Evolutionary conservation across 2,329 filamentous ascomycete species (phyloP).

Genomic region (Aspergillus pseudoglaucus): DNA sequence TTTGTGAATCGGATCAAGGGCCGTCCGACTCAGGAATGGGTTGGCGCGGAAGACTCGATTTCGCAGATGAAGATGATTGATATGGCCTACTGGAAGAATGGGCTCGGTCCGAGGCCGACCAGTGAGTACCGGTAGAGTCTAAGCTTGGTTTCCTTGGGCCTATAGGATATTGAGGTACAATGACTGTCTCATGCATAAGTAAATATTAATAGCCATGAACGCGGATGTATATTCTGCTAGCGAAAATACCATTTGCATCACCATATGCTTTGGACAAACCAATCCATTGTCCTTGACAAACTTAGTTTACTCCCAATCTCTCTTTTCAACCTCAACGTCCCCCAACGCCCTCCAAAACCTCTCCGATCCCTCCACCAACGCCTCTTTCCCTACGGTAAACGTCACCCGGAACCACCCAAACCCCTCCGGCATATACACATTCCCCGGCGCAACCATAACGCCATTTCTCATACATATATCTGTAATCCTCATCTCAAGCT

Average conservation of each 20-base stretch:
- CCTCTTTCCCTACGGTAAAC: constrained; percentile 5
- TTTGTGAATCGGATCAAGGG: constrained; percentile 44
- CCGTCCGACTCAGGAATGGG: constrained; percentile 32
- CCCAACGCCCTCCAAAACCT: constrained; percentile 2
- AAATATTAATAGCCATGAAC: too few species aligned
- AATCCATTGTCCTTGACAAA: too few species aligned
- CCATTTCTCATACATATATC: constrained; percentile 7
- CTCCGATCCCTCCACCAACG: constrained; percentile 5
- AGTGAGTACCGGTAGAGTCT: constrained; percentile 1
- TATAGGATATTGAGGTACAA: too few species aligned
- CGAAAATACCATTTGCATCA: too few species aligned
- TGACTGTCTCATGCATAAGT: too few species aligned
- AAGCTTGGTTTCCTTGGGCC: too few species aligned
- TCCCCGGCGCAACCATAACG: constrained; percentile 8
- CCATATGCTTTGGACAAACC: too few species aligned
- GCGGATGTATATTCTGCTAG: too few species aligned
- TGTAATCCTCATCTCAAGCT: constrained; percentile 5
- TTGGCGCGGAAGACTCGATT: constrained; percentile 40
- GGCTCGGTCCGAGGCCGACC: constrained; percentile 16
- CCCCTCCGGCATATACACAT: constrained; percentile 6
- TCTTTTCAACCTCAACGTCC: background rate
- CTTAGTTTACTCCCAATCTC: too few species aligned
- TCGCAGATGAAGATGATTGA: constrained; percentile 44
- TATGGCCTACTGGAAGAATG: constrained; percentile 40
- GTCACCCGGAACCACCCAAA: constrained; percentile 10